Evolutionary conservation across 352 stramenopile species (phyloP), one percentile per base, ranked within the genome.

Genomic region (Achlya hypogyna): DNA sequence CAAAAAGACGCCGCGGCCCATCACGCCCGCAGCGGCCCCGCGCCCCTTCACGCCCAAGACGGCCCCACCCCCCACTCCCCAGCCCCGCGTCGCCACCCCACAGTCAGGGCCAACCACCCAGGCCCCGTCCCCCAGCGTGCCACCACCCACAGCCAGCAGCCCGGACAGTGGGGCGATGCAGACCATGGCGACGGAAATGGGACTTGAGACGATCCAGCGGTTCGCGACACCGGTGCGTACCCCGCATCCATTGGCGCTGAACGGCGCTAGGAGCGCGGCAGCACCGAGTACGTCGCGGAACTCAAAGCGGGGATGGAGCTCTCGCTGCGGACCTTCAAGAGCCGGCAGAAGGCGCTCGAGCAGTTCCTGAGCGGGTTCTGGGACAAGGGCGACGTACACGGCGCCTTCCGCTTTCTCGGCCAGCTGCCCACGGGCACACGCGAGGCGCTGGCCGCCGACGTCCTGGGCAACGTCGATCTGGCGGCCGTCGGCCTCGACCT

Each of bases 281-380:
- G 31, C 31, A 27, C 79, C 0, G 80, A 91, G 45, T 92, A 82
- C 60, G 80, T 94, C 49, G 88, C 86, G 74, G 85, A 94, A 70
- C 81, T 92, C 62, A 82, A 80, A 8, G 88, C 80, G 65, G 85
- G 85, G 8, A 94, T 94, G 83, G 85, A 94, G 63, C 89, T 82
- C 12, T 91, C 76, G 29, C 56, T 92, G 32, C 90, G 90, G 62
- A 82, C 78, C 12, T 87, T 94, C 38, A 76, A 78, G 16, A 69
- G 73, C 49, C 76, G 85, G 0, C 82, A 92, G 63, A 89, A 89
- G 58, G 79, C 77, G 28, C 63, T 89, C 14, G 76, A 91, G 63
- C 77, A 91, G 69, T 70, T 94, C 9, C 74, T 92, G 5, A 63
- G 53, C 32, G 16, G 25, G 2, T 72, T 85, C 47, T 92, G 85